These are phyloP conservation scores for Liriodendron chinense DNA, from an alignment of 164 flowering plant genomes.

Conservation along the genomic window DNA sequence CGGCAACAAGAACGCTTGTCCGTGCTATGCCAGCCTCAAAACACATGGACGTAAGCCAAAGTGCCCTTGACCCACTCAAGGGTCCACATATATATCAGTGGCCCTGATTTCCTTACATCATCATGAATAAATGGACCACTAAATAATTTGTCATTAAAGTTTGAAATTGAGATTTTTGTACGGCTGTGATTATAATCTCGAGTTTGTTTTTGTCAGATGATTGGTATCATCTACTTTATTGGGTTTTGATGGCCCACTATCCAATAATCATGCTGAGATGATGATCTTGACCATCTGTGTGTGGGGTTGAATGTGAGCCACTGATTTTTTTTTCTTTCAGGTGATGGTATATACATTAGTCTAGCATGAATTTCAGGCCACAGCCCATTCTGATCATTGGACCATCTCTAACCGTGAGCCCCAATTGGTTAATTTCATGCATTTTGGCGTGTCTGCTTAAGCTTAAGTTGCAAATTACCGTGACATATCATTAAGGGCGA, in stretches of 20 bases:
- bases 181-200: not conserved
- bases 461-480: too few species aligned
- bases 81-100: not conserved
- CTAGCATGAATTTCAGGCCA: too few species aligned
- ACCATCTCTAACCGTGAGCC: too few species aligned
- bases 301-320: not conserved
- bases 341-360: not conserved
- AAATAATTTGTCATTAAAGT: not conserved
- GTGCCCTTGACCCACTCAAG: slow-evolving; percentile 22
- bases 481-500: too few species aligned
- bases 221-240: not conserved
- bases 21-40: slow-evolving; percentile 58
- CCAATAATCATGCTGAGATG: not conserved
- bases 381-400: too few species aligned
- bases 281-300: not conserved
- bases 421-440: too few species aligned
- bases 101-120: not conserved
- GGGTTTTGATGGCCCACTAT: not conserved
- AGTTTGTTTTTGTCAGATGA: not conserved
- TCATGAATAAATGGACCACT: not conserved
- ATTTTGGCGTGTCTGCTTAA: too few species aligned
- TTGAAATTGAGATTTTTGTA: not conserved
- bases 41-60: slow-evolving; percentile 25
- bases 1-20: slow-evolving; percentile 55
- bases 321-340: not conserved